Conservation (phyloP, 352 stramenopile species). For the Phytophthora syringae region DNA sequence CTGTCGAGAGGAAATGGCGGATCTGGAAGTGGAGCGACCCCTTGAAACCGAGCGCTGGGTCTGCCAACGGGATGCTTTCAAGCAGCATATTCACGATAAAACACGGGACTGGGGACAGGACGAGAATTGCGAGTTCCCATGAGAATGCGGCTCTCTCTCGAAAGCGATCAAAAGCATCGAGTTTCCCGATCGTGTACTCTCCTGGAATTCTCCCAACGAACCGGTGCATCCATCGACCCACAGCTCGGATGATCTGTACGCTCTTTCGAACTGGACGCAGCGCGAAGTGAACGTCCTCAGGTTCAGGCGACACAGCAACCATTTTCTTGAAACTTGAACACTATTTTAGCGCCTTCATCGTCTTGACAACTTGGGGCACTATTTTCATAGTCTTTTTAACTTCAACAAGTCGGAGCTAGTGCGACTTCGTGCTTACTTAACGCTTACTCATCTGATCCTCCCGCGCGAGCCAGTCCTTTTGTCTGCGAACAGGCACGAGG, state of each 20-base stretch:
- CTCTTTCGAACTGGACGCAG: neutral
- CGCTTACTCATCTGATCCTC: conserved; percentile 14
- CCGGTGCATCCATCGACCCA: neutral
- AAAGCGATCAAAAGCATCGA: conserved; percentile 31
- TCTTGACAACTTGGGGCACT: too few species aligned
- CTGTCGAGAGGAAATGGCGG: conserved; percentile 20
- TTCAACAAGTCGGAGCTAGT: neutral
- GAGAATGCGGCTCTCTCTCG: neutral
- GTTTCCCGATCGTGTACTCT: conserved; percentile 40
- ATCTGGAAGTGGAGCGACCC: conserved; percentile 27
- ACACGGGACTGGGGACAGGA: conserved; percentile 21
- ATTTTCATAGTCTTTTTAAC: too few species aligned
- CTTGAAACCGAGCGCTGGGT: conserved; percentile 15
- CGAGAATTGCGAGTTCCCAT: conserved; percentile 1
- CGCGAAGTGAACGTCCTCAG: neutral
- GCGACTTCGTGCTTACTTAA: neutral
- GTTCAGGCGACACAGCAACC: conserved; percentile 12
- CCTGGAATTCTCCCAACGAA: conserved; percentile 17
- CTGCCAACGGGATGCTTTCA: conserved; percentile 30
- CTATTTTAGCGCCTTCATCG: too few species aligned
- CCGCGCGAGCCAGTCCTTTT: conserved; percentile 22
- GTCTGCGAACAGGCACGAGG: conserved; percentile 16
- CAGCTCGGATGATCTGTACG: neutral
- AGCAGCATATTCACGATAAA: conserved; percentile 25
- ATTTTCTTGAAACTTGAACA: conserved; percentile 2